Percentiles rank a stretch among this genome's conserved stretches.
Evolutionary conservation across 148 eudicot species (phyloP).

Genomic region (Polygonum maritimum): DNA sequence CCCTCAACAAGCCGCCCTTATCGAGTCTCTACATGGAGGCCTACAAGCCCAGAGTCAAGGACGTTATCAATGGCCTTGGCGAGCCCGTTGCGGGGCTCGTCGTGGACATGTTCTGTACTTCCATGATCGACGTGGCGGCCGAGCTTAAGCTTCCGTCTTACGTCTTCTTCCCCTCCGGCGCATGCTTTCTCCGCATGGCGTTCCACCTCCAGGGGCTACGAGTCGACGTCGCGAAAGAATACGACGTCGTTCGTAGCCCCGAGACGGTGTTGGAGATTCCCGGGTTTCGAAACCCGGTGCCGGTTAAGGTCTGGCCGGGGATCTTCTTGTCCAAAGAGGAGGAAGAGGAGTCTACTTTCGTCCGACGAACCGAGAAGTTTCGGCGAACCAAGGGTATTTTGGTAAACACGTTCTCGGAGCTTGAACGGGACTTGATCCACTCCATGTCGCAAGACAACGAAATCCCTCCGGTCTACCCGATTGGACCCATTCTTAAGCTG

Average conservation of each 20-base stretch:
- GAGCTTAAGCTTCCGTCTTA: conserved; percentile 25
- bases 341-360: neutral
- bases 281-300: conserved; percentile 20
- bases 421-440: conserved; percentile 6
- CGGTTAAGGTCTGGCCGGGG: conserved; percentile 19
- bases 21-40: neutral
- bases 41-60: conserved; percentile 17
- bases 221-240: conserved; percentile 10
- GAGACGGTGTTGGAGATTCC: conserved; percentile 15
- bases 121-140: conserved; percentile 30
- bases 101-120: conserved; percentile 25
- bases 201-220: conserved; percentile 17
- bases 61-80: conserved; percentile 13
- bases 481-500: neutral
- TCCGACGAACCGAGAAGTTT: neutral
- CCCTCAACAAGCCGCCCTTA: conserved; percentile 11
- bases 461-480: conserved; percentile 2
- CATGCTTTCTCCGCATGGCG: conserved; percentile 12
- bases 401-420: conserved; percentile 14
- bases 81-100: conserved; percentile 20
- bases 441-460: neutral
- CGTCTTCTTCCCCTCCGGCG: conserved; percentile 25
- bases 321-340: neutral
- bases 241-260: conserved; percentile 12
- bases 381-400: neutral